phyloP scores from a whole-genome alignment of 495 filamentous ascomycete species.

The Penicillium taxi region DNA sequence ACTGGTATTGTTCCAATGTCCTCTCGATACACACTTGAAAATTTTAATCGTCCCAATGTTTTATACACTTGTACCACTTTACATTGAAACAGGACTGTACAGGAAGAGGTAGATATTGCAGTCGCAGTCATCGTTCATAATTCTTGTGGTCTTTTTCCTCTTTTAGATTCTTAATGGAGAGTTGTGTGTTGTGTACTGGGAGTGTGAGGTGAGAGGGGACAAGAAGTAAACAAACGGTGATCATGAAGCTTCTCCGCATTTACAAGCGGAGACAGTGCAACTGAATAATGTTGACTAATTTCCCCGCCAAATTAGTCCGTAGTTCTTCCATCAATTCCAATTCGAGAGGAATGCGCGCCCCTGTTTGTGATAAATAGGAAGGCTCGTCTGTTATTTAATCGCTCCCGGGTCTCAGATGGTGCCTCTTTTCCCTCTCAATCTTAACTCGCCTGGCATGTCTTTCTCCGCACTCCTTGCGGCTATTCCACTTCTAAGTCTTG shows the following conservation, averaged over 20 bases:
- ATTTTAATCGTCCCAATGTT: no score
- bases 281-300: slow-evolving; percentile 22
- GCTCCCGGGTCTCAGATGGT: background rate
- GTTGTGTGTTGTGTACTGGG: no score
- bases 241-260: slow-evolving; percentile 20
- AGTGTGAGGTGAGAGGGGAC: no score
- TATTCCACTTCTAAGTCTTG: slow-evolving; percentile 20
- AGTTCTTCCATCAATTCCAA: background rate
- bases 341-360: slow-evolving; percentile 15
- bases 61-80: no score
- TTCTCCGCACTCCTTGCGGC: slow-evolving; percentile 19
- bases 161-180: no score
- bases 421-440: background rate
- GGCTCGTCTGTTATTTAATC: slow-evolving; percentile 10
- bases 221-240: slow-evolving; percentile 15
- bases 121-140: no score
- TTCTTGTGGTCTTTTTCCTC: no score
- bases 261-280: slow-evolving; percentile 16
- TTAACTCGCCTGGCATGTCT: slow-evolving; percentile 9
- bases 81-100: no score
- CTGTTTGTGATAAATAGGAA: slow-evolving; percentile 17
- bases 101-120: no score
- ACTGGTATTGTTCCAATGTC: no score
- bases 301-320: slow-evolving; percentile 3
- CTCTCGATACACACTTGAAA: no score